These are phyloP conservation scores for Bifiguratus adelaidae DNA, from an alignment of 192 early-diverging fungal genomes.

Conservation along the genomic window DNA sequence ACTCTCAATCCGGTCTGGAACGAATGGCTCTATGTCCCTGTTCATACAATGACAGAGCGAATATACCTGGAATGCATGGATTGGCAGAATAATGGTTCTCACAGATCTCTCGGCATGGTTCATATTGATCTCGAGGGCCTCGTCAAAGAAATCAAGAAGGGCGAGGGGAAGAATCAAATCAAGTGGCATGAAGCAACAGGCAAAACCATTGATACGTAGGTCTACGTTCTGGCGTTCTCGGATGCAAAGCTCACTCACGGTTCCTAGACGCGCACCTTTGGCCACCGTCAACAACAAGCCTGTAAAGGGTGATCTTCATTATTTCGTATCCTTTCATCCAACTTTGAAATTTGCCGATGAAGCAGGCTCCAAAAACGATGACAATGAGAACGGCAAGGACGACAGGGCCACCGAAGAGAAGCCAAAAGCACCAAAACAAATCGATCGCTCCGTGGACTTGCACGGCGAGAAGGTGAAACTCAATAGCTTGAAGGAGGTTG, in stretches of 20 bases:
- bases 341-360: constrained; percentile 14
- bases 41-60: constrained; percentile 62
- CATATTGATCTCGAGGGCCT: constrained; percentile 49
- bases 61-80: constrained; percentile 78
- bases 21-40: constrained; percentile 78
- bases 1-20: constrained; percentile 88
- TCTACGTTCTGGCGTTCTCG: neutral
- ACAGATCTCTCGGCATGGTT: constrained; percentile 73
- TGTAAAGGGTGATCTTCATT: constrained; percentile 21
- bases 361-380: neutral
- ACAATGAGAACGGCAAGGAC: constrained; percentile 19
- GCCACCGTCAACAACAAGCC: constrained; percentile 13
- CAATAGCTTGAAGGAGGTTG: constrained; percentile 12
- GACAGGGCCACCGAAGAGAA: neutral
- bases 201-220: constrained; percentile 20
- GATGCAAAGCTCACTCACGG: constrained; percentile 28
- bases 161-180: constrained; percentile 10
- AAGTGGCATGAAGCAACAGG: constrained; percentile 12
- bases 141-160: constrained; percentile 33
- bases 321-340: constrained; percentile 22
- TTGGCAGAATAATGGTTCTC: constrained; percentile 77
- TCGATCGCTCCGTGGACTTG: constrained; percentile 20
- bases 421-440: neutral
- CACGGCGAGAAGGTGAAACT: constrained; percentile 24
- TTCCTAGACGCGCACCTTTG: constrained; percentile 15